These are phyloP conservation scores for Globisporangium uncinulatum DNA, from an alignment of 352 stramenopile species.

Conservation along the genomic window DNA sequence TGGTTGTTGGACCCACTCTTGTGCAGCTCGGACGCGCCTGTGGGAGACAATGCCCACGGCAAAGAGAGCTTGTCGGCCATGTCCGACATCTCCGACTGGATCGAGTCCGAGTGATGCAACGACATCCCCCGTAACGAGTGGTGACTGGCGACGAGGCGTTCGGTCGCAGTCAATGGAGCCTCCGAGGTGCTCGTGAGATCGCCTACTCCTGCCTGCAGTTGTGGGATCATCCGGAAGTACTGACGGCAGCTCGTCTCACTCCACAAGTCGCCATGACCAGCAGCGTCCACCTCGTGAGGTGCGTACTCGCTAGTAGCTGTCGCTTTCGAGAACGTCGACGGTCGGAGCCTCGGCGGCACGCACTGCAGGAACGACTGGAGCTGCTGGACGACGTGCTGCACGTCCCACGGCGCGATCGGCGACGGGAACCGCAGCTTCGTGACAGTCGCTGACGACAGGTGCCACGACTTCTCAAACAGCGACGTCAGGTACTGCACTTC, in stretches of 20 bases:
- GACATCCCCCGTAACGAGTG: neutral
- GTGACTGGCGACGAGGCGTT: neutral
- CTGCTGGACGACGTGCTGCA: conserved; percentile 48
- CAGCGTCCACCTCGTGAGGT: neutral
- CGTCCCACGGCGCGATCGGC: conserved; percentile 59
- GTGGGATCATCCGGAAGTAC: conserved; percentile 14
- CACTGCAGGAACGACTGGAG: conserved; percentile 44
- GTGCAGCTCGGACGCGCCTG: conserved; percentile 34
- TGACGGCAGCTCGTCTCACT: conserved; percentile 5
- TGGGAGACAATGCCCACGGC: conserved; percentile 19
- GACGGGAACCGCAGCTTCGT: conserved; percentile 35
- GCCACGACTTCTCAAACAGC: conserved; percentile 44
- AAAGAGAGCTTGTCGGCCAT: conserved; percentile 32
- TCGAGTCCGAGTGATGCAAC: conserved; percentile 47
- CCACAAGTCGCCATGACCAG: neutral
- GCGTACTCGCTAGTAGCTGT: conserved; percentile 21
- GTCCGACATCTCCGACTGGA: conserved; percentile 72
- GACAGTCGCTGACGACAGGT: conserved; percentile 47
- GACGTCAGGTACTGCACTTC: conserved; percentile 33
- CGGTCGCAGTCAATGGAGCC: neutral
- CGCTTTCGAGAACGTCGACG: conserved; percentile 37
- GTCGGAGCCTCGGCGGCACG: conserved; percentile 49
- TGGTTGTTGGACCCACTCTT: conserved; percentile 7
- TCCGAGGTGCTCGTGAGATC: conserved; percentile 2
- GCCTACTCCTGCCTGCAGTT: neutral